Base-by-base conservation (phyloP, 352 stramenopile species). In the Elongisporangium prolatum region DNA sequence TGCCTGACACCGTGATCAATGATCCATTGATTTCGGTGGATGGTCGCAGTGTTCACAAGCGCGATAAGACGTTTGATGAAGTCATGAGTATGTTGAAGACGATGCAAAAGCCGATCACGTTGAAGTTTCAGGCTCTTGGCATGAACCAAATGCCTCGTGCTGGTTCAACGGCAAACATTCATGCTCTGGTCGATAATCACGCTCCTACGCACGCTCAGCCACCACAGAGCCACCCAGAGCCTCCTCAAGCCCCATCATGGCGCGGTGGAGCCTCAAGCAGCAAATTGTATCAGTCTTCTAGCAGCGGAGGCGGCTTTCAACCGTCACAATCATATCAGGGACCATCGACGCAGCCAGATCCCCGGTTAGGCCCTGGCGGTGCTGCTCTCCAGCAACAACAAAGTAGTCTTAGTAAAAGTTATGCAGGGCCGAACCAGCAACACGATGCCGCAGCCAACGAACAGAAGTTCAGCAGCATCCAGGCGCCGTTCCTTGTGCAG, bases 11-110 rank as follows among this genome's bases (percentile, higher is more conserved):
- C 37, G 84, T 89, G 48, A 61, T 90, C 49, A 88, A 89, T 44
- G 85, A 95, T 62, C 77, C 69, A 21, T 64, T 95, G 21, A 84
- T 92, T 9, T 91, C 82, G 16, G 77, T 95, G 24, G 81, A 93
- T 40, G 83, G 83, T n/a, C 79, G 79, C 14, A 93, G 83, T 38
- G 83, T 92, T 22, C 85, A 95, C 51, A 63, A 77, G 57, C 83
- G 80, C 13, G 80, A 93, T 69, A 91, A 88, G 69, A 78, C 81
- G 5, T 95, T 95, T 54, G 85, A 95, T 50, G 86, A 93, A 66
- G 83, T 93, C 21, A 95, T 95, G 86, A 73, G 72, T 24, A 80
- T 93, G 71, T 79, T 95, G 52, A 93, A 93, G 67, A 76, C 82
- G 24, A 91, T 95, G 80, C 84, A 87, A 40, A 95, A 95, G 64